Evolutionary conservation across 345 rosid genomes (phyloP).

Genomic region (Viola odorata): DNA sequence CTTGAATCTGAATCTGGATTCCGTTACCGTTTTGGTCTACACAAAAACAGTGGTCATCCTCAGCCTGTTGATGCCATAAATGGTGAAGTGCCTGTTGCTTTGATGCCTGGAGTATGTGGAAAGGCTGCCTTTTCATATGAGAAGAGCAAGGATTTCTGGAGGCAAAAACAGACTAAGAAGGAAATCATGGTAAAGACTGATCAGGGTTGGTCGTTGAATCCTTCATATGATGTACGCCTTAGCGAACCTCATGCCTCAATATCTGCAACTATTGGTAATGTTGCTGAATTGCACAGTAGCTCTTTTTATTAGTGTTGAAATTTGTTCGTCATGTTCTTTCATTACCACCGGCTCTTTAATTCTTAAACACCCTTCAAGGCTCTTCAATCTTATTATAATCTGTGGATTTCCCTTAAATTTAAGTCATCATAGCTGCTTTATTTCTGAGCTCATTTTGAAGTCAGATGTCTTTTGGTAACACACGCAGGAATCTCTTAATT

Average conservation of each 20-base stretch:
- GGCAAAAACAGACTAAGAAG: conserved; percentile 36
- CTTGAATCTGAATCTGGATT: conserved; percentile 52
- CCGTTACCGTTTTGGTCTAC: conserved; percentile 61
- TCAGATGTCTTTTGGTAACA: background rate
- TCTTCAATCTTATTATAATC: background rate
- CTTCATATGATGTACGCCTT: conserved; percentile 57
- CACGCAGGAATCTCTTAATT: too few relatives aligned
- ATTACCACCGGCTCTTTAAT: background rate
- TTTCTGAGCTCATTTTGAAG: background rate
- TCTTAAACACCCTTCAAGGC: background rate
- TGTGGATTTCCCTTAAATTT: background rate
- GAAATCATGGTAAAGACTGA: conserved; percentile 36
- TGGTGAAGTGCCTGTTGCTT: conserved; percentile 48
- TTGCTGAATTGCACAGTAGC: background rate
- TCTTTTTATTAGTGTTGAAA: too few relatives aligned
- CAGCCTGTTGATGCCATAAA: conserved; percentile 30
- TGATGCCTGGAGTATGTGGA: conserved; percentile 73
- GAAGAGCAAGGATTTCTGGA: conserved; percentile 64
- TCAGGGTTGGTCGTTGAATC: conserved; percentile 30
- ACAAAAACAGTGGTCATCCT: conserved; percentile 58
- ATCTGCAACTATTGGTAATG: conserved; percentile 65
- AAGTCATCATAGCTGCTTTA: background rate
- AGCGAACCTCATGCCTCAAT: conserved; percentile 69
- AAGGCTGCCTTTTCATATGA: conserved; percentile 76
- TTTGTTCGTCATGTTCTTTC: background rate